A percentile compares a stretch with the other conserved stretches of the same genome.
Evolutionary conservation across 805 yeast species (phyloP).

Genomic region (Lipomyces sp.): DNA sequence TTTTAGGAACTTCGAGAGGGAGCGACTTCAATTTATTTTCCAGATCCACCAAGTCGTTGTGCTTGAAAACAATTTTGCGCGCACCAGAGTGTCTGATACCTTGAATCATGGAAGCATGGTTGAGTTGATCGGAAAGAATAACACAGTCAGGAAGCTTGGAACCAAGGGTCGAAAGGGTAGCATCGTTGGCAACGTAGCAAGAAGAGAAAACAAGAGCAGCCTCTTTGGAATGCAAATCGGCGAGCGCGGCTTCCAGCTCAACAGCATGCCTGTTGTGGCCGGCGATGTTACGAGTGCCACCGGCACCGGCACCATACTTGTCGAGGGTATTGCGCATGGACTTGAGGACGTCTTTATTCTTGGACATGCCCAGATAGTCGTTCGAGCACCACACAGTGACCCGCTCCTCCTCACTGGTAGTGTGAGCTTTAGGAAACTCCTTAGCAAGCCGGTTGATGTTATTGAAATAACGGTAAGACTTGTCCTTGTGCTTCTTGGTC

Average conservation of each 20-base stretch:
- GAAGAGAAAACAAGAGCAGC: conserved; percentile 95
- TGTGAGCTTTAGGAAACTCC: conserved; percentile 93
- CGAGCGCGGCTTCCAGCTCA: conserved; percentile 80
- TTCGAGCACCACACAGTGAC: conserved; percentile 99
- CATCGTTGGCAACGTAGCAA: conserved; percentile 96
- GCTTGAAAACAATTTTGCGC: conserved; percentile 86
- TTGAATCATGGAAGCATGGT: conserved; percentile 97
- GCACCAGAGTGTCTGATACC: conserved; percentile 92
- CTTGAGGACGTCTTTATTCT: conserved; percentile 69
- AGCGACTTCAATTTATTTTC: conserved; percentile 77
- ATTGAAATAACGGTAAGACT: conserved; percentile 94
- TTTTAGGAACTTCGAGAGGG: conserved; percentile 87
- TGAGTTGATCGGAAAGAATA: conserved; percentile 87
- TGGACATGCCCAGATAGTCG: conserved; percentile 95
- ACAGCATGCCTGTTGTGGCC: conserved; percentile 95
- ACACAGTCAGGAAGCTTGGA: conserved; percentile 88
- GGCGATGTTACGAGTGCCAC: conserved; percentile 98
- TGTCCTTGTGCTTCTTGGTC: conserved; percentile 76
- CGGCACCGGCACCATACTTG: conserved; percentile 97
- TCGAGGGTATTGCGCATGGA: conserved; percentile 81
- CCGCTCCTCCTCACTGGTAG: conserved; percentile 65
- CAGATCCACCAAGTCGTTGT: conserved; percentile 82
- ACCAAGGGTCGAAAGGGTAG: conserved; percentile 87
- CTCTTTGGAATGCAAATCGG: conserved; percentile 90
- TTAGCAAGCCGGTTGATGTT: conserved; percentile 94